These are phyloP conservation scores for Arxiozyma telluris DNA, from an alignment of 1,139 yeast species.

Conservation along the genomic window DNA sequence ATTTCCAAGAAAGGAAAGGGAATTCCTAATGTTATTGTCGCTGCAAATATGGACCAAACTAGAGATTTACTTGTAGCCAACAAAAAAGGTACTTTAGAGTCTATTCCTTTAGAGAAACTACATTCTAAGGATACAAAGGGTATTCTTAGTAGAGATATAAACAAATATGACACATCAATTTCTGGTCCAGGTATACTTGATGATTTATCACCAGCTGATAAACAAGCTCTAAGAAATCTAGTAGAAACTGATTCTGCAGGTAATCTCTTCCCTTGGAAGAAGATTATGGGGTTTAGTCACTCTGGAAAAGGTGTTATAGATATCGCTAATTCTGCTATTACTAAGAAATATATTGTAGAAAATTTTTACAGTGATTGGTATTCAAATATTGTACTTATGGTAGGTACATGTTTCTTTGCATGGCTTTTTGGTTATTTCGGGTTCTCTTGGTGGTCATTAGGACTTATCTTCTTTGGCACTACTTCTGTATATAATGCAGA, in stretches of 20 bases:
- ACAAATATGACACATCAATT: constrained; percentile 25
- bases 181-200: constrained; percentile 18
- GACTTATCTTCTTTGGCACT: constrained; percentile 50
- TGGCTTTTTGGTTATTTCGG: constrained; percentile 57
- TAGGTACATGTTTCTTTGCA: constrained; percentile 65
- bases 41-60: constrained; percentile 16
- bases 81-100: constrained; percentile 21
- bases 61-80: constrained; percentile 22
- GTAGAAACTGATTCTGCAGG: constrained; percentile 12
- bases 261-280: constrained; percentile 35
- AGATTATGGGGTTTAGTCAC: constrained; percentile 36
- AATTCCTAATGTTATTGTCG: constrained; percentile 17
- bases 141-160: constrained; percentile 21
- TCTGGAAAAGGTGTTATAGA: constrained; percentile 20
- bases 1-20: neutral
- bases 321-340: constrained; percentile 20
- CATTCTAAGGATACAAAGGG: constrained; percentile 19
- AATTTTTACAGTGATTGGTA: constrained; percentile 65
- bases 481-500: constrained; percentile 62
- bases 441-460: constrained; percentile 37
- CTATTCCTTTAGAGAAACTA: constrained; percentile 25
- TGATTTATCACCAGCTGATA: constrained; percentile 8
- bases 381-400: constrained; percentile 53
- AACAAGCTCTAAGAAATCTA: constrained; percentile 9
- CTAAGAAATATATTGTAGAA: constrained; percentile 57